phyloP scores from a whole-genome alignment of 2,329 filamentous ascomycete genomes.

The Mariannaea elegans region DNA sequence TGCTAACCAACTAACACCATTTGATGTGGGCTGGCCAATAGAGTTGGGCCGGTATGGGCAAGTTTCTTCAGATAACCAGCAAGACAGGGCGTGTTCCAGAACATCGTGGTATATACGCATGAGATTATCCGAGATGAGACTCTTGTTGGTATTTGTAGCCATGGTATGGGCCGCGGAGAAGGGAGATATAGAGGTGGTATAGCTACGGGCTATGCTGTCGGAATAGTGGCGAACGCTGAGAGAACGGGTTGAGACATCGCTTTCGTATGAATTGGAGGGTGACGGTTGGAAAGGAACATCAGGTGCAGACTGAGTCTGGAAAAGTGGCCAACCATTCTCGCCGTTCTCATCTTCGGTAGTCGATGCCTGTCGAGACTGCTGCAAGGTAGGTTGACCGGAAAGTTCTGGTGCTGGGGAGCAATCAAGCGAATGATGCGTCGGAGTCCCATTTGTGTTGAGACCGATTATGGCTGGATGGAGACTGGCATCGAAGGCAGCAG shows the following conservation, averaged over 20 bases:
- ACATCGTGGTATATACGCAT: slow-evolving; percentile 61
- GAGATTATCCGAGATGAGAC: slow-evolving; percentile 39
- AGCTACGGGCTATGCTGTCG: slow-evolving; percentile 37
- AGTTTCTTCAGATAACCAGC: slow-evolving; percentile 62
- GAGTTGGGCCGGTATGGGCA: slow-evolving; percentile 55
- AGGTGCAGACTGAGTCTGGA: slow-evolving; percentile 35
- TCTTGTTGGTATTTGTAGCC: slow-evolving; percentile 39
- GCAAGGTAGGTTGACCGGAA: slow-evolving; percentile 25
- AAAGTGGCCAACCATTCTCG: slow-evolving; percentile 38
- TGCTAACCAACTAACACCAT: slow-evolving; percentile 41
- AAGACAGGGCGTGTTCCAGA: slow-evolving; percentile 61
- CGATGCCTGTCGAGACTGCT: slow-evolving; percentile 25
- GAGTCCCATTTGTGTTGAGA: slow-evolving; percentile 30
- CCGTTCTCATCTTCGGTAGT: slow-evolving; percentile 37
- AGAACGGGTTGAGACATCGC: slow-evolving; percentile 38
- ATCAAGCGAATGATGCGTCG: slow-evolving; percentile 33
- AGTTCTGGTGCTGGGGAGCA: slow-evolving; percentile 34
- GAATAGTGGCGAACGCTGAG: slow-evolving; percentile 37
- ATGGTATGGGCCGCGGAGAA: slow-evolving; percentile 39
- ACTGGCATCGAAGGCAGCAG: slow-evolving; percentile 34
- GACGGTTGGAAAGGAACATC: slow-evolving; percentile 39
- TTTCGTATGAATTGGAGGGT: slow-evolving; percentile 41
- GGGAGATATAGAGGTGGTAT: slow-evolving; percentile 38
- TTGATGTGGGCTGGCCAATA: slow-evolving; percentile 31
- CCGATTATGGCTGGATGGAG: slow-evolving; percentile 36